Base-by-base conservation (phyloP, 2,329 filamentous ascomycete species). In the Fonsecaea nubica region DNA sequence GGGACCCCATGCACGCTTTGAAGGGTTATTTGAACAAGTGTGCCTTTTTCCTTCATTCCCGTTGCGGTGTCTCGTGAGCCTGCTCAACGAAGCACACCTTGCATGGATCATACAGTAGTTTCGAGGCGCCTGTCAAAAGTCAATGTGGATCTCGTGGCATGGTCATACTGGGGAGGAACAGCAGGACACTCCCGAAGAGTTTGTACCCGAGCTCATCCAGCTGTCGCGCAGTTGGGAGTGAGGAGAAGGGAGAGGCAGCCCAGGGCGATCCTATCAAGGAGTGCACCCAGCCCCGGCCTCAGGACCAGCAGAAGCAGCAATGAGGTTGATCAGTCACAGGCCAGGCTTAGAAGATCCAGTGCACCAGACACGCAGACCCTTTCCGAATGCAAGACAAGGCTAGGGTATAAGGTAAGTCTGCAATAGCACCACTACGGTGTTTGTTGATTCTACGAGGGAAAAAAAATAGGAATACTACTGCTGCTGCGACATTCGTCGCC, bases 391-490 rank as follows among this genome's bases (percentile, higher is more conserved):
- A 9, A 50, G 45, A 25, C 18, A 25, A 50, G 45, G 18, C 45
- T 50, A 25, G 45, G 18, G 45, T 21, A 50, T 13, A 45, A 18
- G 45, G 8, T 30, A 40, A 35, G 25, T 25, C 25, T 25, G 32
- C 12, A 25, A 42, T 33, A 33, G 40, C 6, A 15, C 13, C 21
- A 35, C n/a, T 12, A 33, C 65, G 58, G 56, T 64, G 65, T 64
- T 40, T 42, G 40, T 67, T 67, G 61, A 64, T 61, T 54, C 42
- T 4, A 61, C 61, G 35, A 38, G 61, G 40, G 57, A 63, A 67
- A 63, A 59, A 3, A 25, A 25, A 25, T 2, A 12, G 45, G 45
- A 50, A 21, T 50, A 25, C 18, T 25, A 7, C 45, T 21, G 25
- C 9, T 4, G 9, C 38, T 15, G 25, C 5, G 45, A 50, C 45